phyloP scores from a whole-genome alignment of 495 filamentous ascomycete genomes.

The Hyaloscypha variabilis region DNA sequence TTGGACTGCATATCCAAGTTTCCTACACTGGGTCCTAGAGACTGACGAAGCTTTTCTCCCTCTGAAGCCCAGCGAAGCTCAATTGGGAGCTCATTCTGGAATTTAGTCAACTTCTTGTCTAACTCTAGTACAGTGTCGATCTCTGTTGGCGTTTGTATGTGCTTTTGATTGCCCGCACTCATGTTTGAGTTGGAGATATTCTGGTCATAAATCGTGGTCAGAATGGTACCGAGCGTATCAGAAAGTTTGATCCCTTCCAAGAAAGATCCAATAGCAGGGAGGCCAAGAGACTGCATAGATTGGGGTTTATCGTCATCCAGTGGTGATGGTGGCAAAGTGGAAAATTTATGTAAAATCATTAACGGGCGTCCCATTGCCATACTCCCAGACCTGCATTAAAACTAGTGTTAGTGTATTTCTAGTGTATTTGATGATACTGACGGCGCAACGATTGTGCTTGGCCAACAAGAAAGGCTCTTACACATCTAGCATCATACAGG shows the following conservation, averaged over 20 bases:
- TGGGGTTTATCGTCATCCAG: conserved; percentile 18
- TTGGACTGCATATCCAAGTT: too few species aligned
- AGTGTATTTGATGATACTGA: neutral
- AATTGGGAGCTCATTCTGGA: too few species aligned
- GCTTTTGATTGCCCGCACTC: conserved; percentile 44
- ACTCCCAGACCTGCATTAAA: conserved; percentile 42
- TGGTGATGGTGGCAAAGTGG: conserved; percentile 35
- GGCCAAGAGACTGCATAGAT: conserved; percentile 11
- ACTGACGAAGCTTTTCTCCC: too few species aligned
- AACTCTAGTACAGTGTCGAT: too few species aligned
- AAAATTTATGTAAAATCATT: conserved; percentile 43
- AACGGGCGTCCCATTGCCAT: conserved; percentile 52
- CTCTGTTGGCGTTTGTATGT: conserved; percentile 39
- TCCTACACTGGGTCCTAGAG: too few species aligned
- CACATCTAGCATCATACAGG: conserved; percentile 52
- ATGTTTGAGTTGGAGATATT: conserved; percentile 35
- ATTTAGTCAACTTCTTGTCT: too few species aligned
- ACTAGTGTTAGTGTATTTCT: too few species aligned
- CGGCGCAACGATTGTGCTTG: too few species aligned
- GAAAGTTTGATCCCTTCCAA: conserved; percentile 43
- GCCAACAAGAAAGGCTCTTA: conserved; percentile 26
- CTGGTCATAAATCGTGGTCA: too few species aligned
- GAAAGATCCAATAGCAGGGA: conserved; percentile 28
- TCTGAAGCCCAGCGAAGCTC: too few species aligned
- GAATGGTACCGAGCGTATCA: too few species aligned